A percentile compares a stretch with the other conserved stretches of the same genome.
Conservation (phyloP, 345 rosid species). For the Salix purpurea region DNA sequence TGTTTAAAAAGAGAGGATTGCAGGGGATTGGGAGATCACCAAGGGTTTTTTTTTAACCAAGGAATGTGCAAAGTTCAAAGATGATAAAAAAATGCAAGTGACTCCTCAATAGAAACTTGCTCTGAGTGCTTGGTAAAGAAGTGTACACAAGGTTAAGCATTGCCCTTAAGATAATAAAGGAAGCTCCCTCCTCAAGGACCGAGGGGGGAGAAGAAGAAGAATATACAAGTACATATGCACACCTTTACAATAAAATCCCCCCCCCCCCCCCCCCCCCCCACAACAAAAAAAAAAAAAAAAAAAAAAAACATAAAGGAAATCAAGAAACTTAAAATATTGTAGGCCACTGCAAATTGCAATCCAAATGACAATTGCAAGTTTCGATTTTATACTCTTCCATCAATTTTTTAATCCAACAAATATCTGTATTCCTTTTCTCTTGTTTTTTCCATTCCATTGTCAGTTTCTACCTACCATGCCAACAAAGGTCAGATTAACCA, state of each 20-base stretch:
- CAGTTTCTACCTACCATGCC: background rate
- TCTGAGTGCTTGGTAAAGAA: background rate
- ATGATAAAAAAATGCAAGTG: background rate
- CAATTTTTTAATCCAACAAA: background rate
- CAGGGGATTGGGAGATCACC: background rate
- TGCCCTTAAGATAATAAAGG: background rate
- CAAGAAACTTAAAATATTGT: background rate
- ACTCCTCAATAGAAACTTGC: background rate
- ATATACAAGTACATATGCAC: background rate
- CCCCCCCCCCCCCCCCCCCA: too few species aligned
- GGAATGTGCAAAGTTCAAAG: background rate
- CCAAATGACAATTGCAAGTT: background rate
- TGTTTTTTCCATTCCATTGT: background rate
- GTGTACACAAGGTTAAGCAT: background rate
- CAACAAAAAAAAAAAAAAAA: too few species aligned
- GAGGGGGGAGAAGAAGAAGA: background rate
- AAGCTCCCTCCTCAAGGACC: background rate
- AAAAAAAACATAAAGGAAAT: background rate
- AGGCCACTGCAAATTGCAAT: background rate
- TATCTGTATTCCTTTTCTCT: background rate
- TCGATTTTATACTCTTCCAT: background rate
- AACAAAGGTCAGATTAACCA: background rate
- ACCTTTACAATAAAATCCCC: background rate
- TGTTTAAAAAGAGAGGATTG: background rate
- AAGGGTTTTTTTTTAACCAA: background rate